A percentile compares a stretch with the other conserved stretches of the same genome.
Conservation (phyloP, 2,329 filamentous ascomycete genomes). For the Fusarium palustre region DNA sequence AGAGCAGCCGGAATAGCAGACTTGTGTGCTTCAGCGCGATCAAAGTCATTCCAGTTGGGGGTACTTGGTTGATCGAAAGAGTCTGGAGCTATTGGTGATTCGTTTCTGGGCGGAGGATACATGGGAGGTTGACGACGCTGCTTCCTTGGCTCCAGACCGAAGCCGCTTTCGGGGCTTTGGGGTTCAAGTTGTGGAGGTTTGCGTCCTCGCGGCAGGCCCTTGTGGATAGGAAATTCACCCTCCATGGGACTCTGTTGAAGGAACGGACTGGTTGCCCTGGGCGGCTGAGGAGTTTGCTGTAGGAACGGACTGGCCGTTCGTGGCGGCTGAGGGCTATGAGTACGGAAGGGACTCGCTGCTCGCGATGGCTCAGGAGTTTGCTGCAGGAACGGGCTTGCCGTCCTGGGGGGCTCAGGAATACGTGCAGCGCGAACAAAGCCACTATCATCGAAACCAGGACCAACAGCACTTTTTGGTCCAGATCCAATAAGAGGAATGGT, state of each 20-base stretch:
- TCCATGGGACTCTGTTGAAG: constrained; percentile 44
- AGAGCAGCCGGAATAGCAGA: constrained; percentile 54
- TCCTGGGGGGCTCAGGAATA: constrained; percentile 35
- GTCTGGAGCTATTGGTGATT: constrained; percentile 13
- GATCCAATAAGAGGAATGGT: constrained; percentile 15
- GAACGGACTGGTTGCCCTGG: constrained; percentile 46
- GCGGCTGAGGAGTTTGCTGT: constrained; percentile 25
- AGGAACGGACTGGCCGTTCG: neutral
- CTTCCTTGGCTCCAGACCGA: constrained; percentile 39
- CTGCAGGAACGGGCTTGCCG: constrained; percentile 45
- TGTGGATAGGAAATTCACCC: constrained; percentile 52
- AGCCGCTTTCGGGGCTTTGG: neutral
- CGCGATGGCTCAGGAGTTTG: neutral
- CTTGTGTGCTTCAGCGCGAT: constrained; percentile 46
- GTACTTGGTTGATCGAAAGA: constrained; percentile 24
- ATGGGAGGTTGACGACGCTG: constrained; percentile 40
- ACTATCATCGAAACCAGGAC: constrained; percentile 37
- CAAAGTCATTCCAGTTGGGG: constrained; percentile 49
- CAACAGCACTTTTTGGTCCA: constrained; percentile 42
- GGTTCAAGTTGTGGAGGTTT: constrained; percentile 33
- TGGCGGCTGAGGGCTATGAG: neutral
- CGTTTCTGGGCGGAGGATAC: constrained; percentile 38
- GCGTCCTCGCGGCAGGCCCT: constrained; percentile 54
- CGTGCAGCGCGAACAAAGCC: constrained; percentile 37
- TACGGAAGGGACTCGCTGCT: neutral